A percentile compares a stretch with the other conserved stretches of the same genome.
These are phyloP conservation scores for Zygoascus hellenicus DNA, from an alignment of 1,139 yeast species.

Conservation along the genomic window DNA sequence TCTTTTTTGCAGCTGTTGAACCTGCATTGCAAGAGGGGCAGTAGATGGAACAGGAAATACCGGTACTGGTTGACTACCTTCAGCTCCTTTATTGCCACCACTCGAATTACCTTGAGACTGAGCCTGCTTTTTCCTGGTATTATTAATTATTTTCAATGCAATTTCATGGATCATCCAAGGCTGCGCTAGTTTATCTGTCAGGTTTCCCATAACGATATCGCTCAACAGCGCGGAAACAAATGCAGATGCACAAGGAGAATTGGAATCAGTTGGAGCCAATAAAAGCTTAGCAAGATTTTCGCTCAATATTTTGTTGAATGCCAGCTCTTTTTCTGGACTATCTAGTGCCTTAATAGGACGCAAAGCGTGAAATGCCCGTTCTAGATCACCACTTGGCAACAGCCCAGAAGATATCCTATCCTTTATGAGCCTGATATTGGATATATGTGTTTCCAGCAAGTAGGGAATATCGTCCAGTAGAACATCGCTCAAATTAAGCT, in stretches of 20 bases:
- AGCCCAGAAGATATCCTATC: slow-evolving; percentile 17
- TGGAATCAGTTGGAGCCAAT: slow-evolving; percentile 38
- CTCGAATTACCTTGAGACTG: neutral
- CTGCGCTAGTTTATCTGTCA: slow-evolving; percentile 40
- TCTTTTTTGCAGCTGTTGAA: slow-evolving; percentile 6
- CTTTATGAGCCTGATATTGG: slow-evolving; percentile 26
- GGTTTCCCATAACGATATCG: slow-evolving; percentile 38
- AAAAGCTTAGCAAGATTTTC: slow-evolving; percentile 33
- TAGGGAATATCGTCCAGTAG: slow-evolving; percentile 42
- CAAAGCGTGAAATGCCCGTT: slow-evolving; percentile 31
- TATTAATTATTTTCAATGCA: slow-evolving; percentile 28
- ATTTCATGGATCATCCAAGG: slow-evolving; percentile 44
- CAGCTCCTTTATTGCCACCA: neutral
- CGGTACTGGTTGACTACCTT: neutral
- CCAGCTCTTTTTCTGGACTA: slow-evolving; percentile 22
- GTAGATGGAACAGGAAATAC: neutral
- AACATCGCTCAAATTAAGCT: slow-evolving; percentile 33
- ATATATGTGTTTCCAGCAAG: slow-evolving; percentile 36
- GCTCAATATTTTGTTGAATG: slow-evolving; percentile 35
- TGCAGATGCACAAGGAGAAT: slow-evolving; percentile 36
- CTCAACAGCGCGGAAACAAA: slow-evolving; percentile 39
- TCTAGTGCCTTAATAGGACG: slow-evolving; percentile 49
- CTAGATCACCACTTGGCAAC: slow-evolving; percentile 17
- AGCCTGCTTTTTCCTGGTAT: neutral
- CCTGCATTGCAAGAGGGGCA: slow-evolving; percentile 4